Evolutionary conservation across 208 protist genomes (phyloP), one percentile per base, ranked within the genome.

Genomic region (Plasmodiophora brassicae): DNA sequence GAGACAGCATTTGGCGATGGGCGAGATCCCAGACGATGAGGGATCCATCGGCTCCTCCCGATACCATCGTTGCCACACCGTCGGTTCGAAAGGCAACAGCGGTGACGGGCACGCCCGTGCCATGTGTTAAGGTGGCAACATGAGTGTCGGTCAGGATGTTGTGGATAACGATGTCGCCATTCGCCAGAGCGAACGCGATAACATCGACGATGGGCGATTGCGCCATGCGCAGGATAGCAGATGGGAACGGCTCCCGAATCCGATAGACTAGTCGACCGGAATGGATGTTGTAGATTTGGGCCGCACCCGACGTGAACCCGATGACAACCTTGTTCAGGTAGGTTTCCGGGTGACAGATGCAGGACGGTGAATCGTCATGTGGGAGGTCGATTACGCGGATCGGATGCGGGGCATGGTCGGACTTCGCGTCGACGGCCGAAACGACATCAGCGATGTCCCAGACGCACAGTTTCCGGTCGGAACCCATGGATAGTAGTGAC

Each of bases 261-360:
- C 14, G 5, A 32, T 78, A 78, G 41, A 78, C 65, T 32, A n/a
- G 5, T 32, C 41, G 5, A 8, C 5, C 32, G 32, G 65, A 38
- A 5, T 38, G 5, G n/a, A 78, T 78, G n/a, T 78, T 78, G n/a
- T 36, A 78, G 5, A 78, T 32, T 14, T 78, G 14, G 5, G 41
- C 14, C 20, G 65, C 65, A 38, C 65, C 65, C 10, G 65, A 78
- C 41, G 10, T 5, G 41, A 44, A 32, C 41, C 14, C 65, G 65
- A 78, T 8, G n/a, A 78, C 14, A 38, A 78, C 41, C 41, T 78
- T 78, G 65, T 78, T 78, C 14, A 78, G 65, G n/a, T 78, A 78
- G 5, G 65, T 78, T 44, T 78, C 14, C 5, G 65, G 65, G n/a
- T 78, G 65, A 5, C 32, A 44, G n/a, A 78, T 78, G 5, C 14